A percentile compares a stretch with the other conserved stretches of the same genome.
These are phyloP conservation scores for Oryza punctata DNA, from an alignment of 176 grass and related monocot species.

Conservation along the genomic window DNA sequence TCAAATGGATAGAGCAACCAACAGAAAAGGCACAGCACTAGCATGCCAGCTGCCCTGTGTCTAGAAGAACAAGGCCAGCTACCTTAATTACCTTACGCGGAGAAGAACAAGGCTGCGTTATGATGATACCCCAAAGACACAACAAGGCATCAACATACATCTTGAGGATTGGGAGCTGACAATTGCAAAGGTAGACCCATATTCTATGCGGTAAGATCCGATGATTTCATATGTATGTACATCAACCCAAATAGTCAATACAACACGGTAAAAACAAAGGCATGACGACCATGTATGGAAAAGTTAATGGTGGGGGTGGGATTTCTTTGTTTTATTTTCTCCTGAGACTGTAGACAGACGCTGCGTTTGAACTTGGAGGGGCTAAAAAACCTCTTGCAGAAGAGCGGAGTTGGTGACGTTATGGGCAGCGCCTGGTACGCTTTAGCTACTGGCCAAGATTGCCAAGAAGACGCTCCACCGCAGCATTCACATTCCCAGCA, in stretches of 20 bases:
- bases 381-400: conserved; percentile 30
- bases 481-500: conserved; percentile 89
- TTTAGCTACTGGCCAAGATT: conserved; percentile 74
- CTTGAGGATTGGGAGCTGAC: neutral
- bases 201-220: conserved; percentile 32
- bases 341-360: conserved; percentile 3
- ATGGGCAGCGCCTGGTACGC: conserved; percentile 14
- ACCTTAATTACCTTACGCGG: too few species aligned
- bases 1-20: neutral
- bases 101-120: neutral
- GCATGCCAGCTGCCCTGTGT: neutral
- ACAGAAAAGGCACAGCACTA: neutral
- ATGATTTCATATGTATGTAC: conserved; percentile 59
- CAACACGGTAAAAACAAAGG: conserved; percentile 43
- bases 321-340: conserved; percentile 52
- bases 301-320: conserved; percentile 41
- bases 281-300: conserved; percentile 42
- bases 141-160: neutral
- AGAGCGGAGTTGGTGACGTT: neutral
- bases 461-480: conserved; percentile 86
- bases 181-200: conserved; percentile 25
- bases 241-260: conserved; percentile 56
- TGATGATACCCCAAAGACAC: neutral
- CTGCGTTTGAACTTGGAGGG: conserved; percentile 24
- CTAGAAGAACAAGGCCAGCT: too few species aligned